Evolutionary conservation across 2,329 filamentous ascomycete genomes (phyloP).

Genomic region (Penicillium sp.): DNA sequence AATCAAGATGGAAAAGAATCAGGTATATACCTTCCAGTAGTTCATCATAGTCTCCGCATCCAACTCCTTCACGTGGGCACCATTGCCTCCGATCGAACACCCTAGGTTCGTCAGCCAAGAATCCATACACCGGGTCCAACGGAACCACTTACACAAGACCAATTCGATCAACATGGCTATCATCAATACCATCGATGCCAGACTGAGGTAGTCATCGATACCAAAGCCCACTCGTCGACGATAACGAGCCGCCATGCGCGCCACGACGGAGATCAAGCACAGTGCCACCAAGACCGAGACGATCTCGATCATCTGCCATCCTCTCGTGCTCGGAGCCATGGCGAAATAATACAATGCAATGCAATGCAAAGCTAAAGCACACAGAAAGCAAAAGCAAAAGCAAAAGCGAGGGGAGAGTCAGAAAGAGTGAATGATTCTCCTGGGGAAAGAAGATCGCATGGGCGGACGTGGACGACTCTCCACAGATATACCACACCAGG

Average conservation of each 20-base stretch:
- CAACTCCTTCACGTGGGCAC: conserved; percentile 27
- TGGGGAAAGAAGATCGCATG: conserved; percentile 2
- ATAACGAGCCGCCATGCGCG: conserved; percentile 33
- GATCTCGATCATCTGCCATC: conserved; percentile 35
- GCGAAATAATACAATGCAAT: conserved; percentile 4
- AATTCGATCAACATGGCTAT: conserved; percentile 37
- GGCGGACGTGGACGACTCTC: conserved; percentile 2
- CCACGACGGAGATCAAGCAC: conserved; percentile 28
- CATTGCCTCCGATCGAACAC: conserved; percentile 39
- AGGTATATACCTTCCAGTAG: conserved; percentile 33
- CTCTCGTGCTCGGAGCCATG: conserved; percentile 33
- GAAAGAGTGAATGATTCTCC: conserved; percentile 19
- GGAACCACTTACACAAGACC: conserved; percentile 30
- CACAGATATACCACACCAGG: conserved; percentile 9
- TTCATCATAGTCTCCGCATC: conserved; percentile 29
- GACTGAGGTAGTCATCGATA: conserved; percentile 37
- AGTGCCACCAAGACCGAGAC: conserved; percentile 35
- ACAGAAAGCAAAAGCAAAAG: conserved; percentile 8
- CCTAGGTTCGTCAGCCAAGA: conserved; percentile 20
- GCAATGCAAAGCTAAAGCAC: neutral
- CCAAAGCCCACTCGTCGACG: conserved; percentile 35
- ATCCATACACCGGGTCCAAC: neutral
- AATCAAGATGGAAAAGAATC: neutral
- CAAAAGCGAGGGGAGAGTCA: conserved; percentile 5
- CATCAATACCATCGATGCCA: conserved; percentile 30